Conservation (phyloP, 177 flowering plant species). For the Tripterygium wilfordii region DNA sequence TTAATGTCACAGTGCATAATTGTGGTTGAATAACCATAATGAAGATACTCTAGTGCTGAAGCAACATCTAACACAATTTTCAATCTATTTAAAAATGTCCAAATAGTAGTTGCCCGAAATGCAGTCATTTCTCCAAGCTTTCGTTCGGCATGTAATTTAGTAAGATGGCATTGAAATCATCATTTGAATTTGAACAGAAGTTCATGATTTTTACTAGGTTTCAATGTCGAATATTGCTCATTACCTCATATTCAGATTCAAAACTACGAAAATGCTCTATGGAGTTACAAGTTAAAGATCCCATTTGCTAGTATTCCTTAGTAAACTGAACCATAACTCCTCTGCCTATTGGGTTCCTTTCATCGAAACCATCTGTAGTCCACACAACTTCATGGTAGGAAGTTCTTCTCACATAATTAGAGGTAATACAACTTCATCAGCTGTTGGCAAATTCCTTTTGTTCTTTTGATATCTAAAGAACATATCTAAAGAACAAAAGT, state of each 20-base stretch:
- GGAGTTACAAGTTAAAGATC: constrained; percentile 7
- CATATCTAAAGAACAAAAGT: too few species aligned
- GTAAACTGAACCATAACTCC: constrained; percentile 23
- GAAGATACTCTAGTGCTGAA: constrained; percentile 20
- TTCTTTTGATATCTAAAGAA: too few species aligned
- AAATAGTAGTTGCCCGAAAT: constrained; percentile 2
- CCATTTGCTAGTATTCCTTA: constrained; percentile 2
- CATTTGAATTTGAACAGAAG: constrained; percentile 4
- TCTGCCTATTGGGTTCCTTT: constrained; percentile 15
- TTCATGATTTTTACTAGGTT: constrained; percentile 20
- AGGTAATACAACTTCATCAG: too few species aligned
- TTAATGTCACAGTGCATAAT: constrained; percentile 23
- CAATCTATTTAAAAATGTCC: constrained; percentile 10
- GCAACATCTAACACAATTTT: constrained; percentile 21
- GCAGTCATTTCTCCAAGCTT: constrained; percentile 21
- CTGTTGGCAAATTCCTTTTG: too few species aligned
- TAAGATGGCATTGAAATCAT: constrained; percentile 19
- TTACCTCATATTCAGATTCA: constrained; percentile 10
- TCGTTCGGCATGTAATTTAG: constrained; percentile 22
- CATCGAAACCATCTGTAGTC: constrained; percentile 13
- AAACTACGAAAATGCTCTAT: constrained; percentile 13
- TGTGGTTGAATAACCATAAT: constrained; percentile 3
- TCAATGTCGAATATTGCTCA: constrained; percentile 11
- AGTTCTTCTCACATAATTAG: too few species aligned
- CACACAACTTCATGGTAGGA: constrained; percentile 4